A percentile compares a stretch with the other conserved stretches of the same genome.
Evolutionary conservation across 352 stramenopile species (phyloP).

Genomic region (Phytopythium helicoides): DNA sequence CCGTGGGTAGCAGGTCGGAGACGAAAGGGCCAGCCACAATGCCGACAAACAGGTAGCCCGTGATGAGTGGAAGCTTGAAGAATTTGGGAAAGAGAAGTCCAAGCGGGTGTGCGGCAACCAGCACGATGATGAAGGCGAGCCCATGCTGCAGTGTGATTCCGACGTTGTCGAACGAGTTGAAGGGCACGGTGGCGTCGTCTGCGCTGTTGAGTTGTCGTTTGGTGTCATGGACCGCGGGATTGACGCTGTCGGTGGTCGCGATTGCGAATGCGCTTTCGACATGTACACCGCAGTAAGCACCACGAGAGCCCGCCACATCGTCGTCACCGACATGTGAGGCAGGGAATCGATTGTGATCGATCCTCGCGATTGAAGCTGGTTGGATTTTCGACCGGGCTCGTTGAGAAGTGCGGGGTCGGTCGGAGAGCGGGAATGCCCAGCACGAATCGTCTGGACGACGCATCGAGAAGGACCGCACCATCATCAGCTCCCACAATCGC

Average conservation of each 20-base stretch:
- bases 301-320: no score
- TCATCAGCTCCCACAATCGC: no score
- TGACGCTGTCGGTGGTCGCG: neutral
- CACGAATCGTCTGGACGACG: no score
- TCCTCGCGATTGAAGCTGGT: no score
- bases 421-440: no score
- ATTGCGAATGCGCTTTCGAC: no score
- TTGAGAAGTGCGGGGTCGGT: no score
- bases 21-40: slow-evolving; percentile 58
- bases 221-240: neutral
- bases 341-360: no score
- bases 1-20: slow-evolving; percentile 37
- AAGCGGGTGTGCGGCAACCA: slow-evolving; percentile 52
- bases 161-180: slow-evolving; percentile 34
- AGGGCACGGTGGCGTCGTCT: slow-evolving; percentile 32
- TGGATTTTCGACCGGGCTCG: no score
- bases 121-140: slow-evolving; percentile 52
- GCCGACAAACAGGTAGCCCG: slow-evolving; percentile 59
- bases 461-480: no score
- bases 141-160: slow-evolving; percentile 44
- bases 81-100: slow-evolving; percentile 54
- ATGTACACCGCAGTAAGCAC: no score
- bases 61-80: slow-evolving; percentile 61
- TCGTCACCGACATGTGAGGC: no score
- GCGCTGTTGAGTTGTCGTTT: slow-evolving; percentile 7